A percentile compares a stretch with the other conserved stretches of the same genome.
Evolutionary conservation across 2,329 filamentous ascomycete species (phyloP).

Genomic region (Magnaporthiopsis rhizophila): DNA sequence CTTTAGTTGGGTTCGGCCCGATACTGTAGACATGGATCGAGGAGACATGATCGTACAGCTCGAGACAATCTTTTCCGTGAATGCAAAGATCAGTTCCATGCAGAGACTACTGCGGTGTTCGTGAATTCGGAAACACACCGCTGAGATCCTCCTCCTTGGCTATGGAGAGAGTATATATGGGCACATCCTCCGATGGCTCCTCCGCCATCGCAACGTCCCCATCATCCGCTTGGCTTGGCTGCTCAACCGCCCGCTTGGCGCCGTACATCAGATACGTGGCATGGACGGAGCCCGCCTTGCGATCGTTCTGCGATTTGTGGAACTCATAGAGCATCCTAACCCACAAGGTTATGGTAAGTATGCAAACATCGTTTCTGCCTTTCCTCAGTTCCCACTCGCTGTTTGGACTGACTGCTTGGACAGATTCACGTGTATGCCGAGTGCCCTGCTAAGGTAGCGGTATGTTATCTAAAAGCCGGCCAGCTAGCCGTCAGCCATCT

Average conservation of each 20-base stretch:
- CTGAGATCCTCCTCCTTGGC: constrained; percentile 66
- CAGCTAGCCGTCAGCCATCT: constrained; percentile 8
- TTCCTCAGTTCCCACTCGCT: background rate
- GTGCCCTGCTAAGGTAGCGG: constrained; percentile 69
- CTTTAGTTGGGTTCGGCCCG: constrained; percentile 60
- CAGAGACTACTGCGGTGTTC: background rate
- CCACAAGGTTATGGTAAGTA: background rate
- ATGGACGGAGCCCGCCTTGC: constrained; percentile 66
- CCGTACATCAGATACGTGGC: constrained; percentile 90
- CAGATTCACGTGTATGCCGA: constrained; percentile 76
- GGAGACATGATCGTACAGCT: constrained; percentile 61
- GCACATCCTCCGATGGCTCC: constrained; percentile 39
- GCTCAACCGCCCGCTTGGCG: constrained; percentile 31
- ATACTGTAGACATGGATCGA: constrained; percentile 87
- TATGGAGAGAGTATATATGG: constrained; percentile 55
- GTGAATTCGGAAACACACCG: constrained; percentile 32
- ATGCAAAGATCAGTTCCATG: background rate
- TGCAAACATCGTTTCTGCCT: background rate
- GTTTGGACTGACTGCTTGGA: constrained; percentile 69
- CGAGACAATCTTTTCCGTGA: constrained; percentile 30
- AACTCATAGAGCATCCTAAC: constrained; percentile 81
- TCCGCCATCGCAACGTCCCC: constrained; percentile 62
- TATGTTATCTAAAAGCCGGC: constrained; percentile 66
- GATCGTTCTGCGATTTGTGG: constrained; percentile 66
- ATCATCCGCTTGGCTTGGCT: constrained; percentile 29